Conservation (phyloP, 441 rosid genomes). For the Omphalea diandra region DNA sequence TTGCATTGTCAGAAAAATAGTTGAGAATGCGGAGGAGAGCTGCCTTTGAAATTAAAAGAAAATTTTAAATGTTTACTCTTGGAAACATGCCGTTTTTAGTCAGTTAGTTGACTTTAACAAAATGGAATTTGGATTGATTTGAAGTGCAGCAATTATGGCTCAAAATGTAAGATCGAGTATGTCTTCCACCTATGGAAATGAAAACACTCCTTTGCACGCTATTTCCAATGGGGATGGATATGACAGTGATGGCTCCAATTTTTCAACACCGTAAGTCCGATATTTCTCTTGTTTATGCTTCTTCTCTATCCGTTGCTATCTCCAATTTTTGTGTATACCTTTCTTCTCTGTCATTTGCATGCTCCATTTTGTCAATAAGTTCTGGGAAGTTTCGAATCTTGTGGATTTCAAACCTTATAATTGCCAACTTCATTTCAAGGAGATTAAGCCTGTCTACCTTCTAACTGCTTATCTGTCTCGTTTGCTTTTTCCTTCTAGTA, state of each 20-base stretch:
- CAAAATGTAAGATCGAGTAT: slow-evolving; percentile 50
- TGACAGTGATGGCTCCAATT: slow-evolving; percentile 69
- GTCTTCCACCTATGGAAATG: slow-evolving; percentile 50
- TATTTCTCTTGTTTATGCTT: background rate
- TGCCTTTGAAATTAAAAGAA: too few species aligned
- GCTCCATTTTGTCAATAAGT: background rate
- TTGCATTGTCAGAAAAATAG: too few species aligned
- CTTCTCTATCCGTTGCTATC: background rate
- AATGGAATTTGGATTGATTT: slow-evolving; percentile 37
- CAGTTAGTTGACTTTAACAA: slow-evolving; percentile 15
- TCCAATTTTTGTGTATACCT: background rate
- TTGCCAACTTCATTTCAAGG: too few species aligned
- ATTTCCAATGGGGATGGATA: slow-evolving; percentile 67
- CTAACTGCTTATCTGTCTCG: slow-evolving; percentile 1
- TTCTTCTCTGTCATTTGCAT: background rate
- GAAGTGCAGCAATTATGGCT: slow-evolving; percentile 39
- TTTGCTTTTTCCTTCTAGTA: slow-evolving; percentile 35
- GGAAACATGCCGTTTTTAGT: background rate
- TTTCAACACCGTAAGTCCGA: slow-evolving; percentile 51
- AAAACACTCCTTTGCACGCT: slow-evolving; percentile 38
- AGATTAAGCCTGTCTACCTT: background rate
- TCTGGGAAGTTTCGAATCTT: background rate
- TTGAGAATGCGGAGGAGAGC: background rate
- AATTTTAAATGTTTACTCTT: too few species aligned
- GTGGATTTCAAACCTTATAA: background rate